These are phyloP conservation scores for Pycnococcus provasolii DNA, from an alignment of 139 green algal species.

Conservation along the genomic window DNA sequence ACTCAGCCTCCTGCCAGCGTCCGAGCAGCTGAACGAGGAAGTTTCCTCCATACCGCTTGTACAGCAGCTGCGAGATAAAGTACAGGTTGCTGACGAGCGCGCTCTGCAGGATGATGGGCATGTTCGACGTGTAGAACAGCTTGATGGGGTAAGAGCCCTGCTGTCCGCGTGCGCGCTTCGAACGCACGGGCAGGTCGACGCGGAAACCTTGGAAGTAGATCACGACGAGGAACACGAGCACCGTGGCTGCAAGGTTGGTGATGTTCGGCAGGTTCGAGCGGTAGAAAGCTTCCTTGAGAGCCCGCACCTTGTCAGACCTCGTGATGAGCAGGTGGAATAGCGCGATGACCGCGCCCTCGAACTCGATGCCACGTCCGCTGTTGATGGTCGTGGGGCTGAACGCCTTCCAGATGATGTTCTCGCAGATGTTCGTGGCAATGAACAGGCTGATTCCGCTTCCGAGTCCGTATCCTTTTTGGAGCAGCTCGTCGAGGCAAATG, in stretches of 20 bases:
- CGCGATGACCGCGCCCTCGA: slow-evolving; percentile 95
- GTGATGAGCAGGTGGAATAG: slow-evolving; percentile 95
- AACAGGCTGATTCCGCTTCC: slow-evolving; percentile 98
- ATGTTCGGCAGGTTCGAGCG: slow-evolving; percentile 91
- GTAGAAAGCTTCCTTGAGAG: slow-evolving; percentile 98
- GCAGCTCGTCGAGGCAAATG: slow-evolving; percentile 95
- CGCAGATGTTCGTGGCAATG: slow-evolving; percentile 99
- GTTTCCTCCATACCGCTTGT: slow-evolving; percentile 86
- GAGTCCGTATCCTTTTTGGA: slow-evolving; percentile 90
- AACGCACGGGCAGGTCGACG: slow-evolving; percentile 91
- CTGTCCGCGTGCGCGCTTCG: slow-evolving; percentile 75
- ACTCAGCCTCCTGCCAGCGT: slow-evolving; percentile 64
- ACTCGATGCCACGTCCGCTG: slow-evolving; percentile 75
- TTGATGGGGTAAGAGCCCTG: slow-evolving; percentile 96
- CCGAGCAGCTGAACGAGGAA: slow-evolving; percentile 81
- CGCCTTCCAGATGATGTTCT: slow-evolving; percentile 99
- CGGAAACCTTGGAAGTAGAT: slow-evolving; percentile 99
- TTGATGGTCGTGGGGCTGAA: slow-evolving; percentile 83
- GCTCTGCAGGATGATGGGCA: slow-evolving; percentile 99
- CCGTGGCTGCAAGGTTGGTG: slow-evolving; percentile 88
- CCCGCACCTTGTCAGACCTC: slow-evolving; percentile 78
- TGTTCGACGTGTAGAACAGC: slow-evolving; percentile 99
- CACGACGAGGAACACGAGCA: slow-evolving; percentile 92
- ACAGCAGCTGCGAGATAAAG: slow-evolving; percentile 99
- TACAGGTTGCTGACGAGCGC: slow-evolving; percentile 98